A percentile compares a stretch with the other conserved stretches of the same genome.
These are phyloP conservation scores for Thermomyces lanuginosus DNA, from an alignment of 2,329 filamentous ascomycete species.

Conservation along the genomic window DNA sequence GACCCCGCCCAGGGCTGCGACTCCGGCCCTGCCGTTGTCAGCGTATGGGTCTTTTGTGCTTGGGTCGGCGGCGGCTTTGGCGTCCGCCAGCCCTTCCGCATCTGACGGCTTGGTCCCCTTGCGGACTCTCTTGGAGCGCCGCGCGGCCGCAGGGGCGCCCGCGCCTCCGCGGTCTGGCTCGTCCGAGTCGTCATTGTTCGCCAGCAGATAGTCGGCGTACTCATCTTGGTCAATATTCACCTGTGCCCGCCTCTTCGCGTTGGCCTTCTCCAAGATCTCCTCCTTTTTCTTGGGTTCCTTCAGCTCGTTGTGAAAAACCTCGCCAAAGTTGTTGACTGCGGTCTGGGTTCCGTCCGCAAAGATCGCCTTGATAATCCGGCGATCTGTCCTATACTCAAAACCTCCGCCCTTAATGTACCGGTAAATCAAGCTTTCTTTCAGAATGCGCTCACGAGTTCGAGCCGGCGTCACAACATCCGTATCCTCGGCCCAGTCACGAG, in stretches of 20 bases:
- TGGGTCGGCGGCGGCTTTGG: no score
- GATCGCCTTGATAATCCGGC: conserved; percentile 30
- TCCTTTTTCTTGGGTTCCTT: conserved; percentile 15
- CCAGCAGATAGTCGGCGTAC: conserved; percentile 30
- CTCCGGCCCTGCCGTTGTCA: conserved; percentile 10
- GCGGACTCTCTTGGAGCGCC: no score
- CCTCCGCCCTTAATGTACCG: conserved; percentile 23
- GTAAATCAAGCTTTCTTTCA: conserved; percentile 27
- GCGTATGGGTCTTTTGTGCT: conserved; percentile 4
- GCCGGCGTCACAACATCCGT: conserved; percentile 2
- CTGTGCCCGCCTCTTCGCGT: conserved; percentile 20
- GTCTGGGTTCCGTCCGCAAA: conserved; percentile 29
- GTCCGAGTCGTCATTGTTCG: conserved; percentile 22
- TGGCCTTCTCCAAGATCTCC: conserved; percentile 13
- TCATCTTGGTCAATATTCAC: conserved; percentile 31
- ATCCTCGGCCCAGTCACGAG: conserved; percentile 4
- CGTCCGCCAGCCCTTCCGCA: no score
- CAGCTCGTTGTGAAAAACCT: conserved; percentile 31
- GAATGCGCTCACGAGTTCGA: conserved; percentile 7
- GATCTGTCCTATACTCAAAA: conserved; percentile 17
- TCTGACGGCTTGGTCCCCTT: no score
- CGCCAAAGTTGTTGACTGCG: conserved; percentile 26
- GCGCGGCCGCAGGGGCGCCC: conserved; percentile 4
- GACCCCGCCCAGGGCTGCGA: conserved; percentile 22
- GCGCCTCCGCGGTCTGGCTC: conserved; percentile 15